These are phyloP conservation scores for Smittium culicis DNA, from an alignment of 371 early-diverging fungal genomes.

Conservation along the genomic window DNA sequence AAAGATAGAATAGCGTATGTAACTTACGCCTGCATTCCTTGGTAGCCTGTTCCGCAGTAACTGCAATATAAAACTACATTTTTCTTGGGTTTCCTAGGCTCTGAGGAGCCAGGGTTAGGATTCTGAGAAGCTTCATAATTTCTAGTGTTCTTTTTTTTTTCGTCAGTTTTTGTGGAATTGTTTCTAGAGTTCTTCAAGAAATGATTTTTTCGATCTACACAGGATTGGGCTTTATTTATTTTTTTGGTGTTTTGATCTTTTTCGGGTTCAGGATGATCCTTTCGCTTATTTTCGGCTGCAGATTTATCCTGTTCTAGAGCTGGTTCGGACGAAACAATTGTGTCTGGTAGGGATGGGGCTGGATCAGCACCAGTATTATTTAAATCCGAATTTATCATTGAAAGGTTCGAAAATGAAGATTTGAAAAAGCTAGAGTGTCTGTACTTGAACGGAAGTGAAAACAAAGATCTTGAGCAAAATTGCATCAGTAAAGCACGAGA, in stretches of 20 bases:
- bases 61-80: conserved; percentile 79
- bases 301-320: too few relatives aligned
- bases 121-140: not conserved
- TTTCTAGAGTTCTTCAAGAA: conserved; percentile 2
- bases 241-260: not conserved
- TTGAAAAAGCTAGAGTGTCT: too few relatives aligned
- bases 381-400: too few relatives aligned
- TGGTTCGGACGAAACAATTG: too few relatives aligned
- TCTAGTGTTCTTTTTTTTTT: not conserved
- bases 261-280: not conserved
- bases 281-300: not conserved
- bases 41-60: conserved; percentile 88
- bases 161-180: not conserved
- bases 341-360: too few relatives aligned
- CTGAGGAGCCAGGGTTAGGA: not conserved
- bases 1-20: not conserved
- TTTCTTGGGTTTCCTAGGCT: conserved; percentile 50
- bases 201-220: conserved; percentile 6
- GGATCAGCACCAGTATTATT: too few relatives aligned
- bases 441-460: too few relatives aligned
- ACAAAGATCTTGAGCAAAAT: too few relatives aligned
- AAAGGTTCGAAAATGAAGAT: too few relatives aligned
- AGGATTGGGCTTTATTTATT: conserved; percentile 3
- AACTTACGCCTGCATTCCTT: conserved; percentile 75
- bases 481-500: too few relatives aligned